These are phyloP conservation scores for Ophiostoma sp. DNA, from an alignment of 2,329 filamentous ascomycete genomes.

Conservation along the genomic window DNA sequence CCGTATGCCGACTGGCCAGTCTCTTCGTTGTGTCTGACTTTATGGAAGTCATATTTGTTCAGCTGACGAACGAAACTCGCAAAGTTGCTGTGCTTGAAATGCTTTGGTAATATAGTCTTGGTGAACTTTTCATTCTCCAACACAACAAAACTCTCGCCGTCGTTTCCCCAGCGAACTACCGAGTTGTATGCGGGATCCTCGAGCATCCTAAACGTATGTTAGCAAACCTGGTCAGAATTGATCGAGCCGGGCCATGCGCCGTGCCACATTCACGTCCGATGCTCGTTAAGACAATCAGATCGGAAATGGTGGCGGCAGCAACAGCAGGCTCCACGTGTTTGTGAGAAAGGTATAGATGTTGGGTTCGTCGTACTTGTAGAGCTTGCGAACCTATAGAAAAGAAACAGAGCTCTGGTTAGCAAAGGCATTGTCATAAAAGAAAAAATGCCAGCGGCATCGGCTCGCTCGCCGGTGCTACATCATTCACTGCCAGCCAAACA, in stretches of 20 bases:
- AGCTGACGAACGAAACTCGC: constrained; percentile 88
- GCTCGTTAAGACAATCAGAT: background rate
- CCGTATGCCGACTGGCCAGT: constrained; percentile 80
- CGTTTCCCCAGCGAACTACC: constrained; percentile 93
- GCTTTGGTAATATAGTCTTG: constrained; percentile 92
- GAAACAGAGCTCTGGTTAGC: constrained; percentile 28
- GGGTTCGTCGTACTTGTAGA: constrained; percentile 75
- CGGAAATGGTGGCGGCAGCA: background rate
- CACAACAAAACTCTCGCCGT: constrained; percentile 94
- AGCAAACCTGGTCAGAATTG: background rate
- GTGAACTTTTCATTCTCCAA: constrained; percentile 99
- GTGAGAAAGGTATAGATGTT: no score
- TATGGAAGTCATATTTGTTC: constrained; percentile 71
- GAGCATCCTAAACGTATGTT: constrained; percentile 69
- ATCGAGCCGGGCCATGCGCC: background rate
- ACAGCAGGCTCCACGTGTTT: constrained; percentile 8
- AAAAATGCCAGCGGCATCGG: background rate
- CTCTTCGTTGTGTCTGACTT: constrained; percentile 90
- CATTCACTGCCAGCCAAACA: background rate
- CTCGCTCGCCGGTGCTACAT: background rate
- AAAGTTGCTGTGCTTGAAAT: constrained; percentile 99
- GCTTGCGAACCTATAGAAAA: constrained; percentile 77
- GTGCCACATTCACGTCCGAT: background rate
- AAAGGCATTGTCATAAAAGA: background rate
- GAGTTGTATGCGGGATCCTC: constrained; percentile 91